Conservation (phyloP, 2,329 filamentous ascomycete species). For the Cladosporium halotolerans region DNA sequence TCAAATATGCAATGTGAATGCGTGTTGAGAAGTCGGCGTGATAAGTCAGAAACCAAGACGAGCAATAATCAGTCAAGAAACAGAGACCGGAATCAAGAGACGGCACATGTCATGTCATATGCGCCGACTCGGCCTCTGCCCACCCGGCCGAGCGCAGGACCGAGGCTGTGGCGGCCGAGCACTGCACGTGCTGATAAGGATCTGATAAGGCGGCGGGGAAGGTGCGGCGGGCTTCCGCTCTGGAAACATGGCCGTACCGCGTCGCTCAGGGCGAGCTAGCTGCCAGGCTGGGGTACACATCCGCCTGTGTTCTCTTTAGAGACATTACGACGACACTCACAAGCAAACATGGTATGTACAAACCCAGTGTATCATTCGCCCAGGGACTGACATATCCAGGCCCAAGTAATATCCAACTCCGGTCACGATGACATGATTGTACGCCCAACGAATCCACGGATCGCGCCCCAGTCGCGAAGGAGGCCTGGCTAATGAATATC, state of each 20-base stretch:
- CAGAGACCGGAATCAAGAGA: background rate
- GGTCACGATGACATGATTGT: slow-evolving; percentile 99
- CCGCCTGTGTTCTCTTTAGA: background rate
- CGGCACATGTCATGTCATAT: background rate
- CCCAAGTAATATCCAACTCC: slow-evolving; percentile 75
- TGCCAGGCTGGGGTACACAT: background rate
- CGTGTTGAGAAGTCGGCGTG: background rate
- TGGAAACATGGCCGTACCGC: background rate
- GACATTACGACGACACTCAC: background rate
- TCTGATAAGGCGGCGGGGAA: background rate
- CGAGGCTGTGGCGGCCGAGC: background rate
- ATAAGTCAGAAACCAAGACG: background rate
- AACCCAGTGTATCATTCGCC: background rate
- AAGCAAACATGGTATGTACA: slow-evolving; percentile 13
- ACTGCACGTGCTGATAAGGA: background rate
- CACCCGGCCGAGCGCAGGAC: background rate
- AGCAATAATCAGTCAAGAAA: background rate
- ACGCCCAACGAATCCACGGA: slow-evolving; percentile 42
- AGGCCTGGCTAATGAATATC: slow-evolving; percentile 13
- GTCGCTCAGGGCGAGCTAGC: background rate
- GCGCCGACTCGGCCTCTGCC: background rate
- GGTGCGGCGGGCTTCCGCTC: background rate
- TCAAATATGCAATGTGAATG: background rate
- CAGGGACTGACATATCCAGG: slow-evolving; percentile 38
- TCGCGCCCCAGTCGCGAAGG: background rate